phyloP scores from a whole-genome alignment of 495 filamentous ascomycete genomes.

The Chaetomium fimeti region DNA sequence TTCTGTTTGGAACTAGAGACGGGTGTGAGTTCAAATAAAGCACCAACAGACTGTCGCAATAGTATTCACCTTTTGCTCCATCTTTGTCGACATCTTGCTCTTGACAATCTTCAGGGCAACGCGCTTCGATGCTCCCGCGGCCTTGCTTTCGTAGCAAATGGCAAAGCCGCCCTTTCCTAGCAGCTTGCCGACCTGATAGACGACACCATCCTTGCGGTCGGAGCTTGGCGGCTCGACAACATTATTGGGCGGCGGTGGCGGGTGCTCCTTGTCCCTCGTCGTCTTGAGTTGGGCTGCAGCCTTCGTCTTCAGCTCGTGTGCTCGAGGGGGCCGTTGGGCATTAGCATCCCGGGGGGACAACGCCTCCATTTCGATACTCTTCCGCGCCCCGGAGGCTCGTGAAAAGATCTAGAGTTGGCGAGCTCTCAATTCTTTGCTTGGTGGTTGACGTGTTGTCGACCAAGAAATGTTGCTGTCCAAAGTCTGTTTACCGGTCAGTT shows the following conservation, averaged over 20 bases:
- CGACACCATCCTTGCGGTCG: slow-evolving; percentile 64
- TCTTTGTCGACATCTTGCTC: slow-evolving; percentile 78
- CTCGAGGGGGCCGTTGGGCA: slow-evolving; percentile 46
- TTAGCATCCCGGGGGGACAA: slow-evolving; percentile 72
- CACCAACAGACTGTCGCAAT: neutral
- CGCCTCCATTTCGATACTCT: slow-evolving; percentile 60
- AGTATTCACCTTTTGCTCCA: slow-evolving; percentile 75
- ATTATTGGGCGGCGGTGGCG: slow-evolving; percentile 71
- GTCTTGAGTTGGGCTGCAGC: slow-evolving; percentile 53
- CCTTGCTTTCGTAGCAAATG: slow-evolving; percentile 76
- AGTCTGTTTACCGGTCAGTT: neutral
- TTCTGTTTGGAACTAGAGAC: slow-evolving; percentile 84
- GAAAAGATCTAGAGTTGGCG: too few species aligned
- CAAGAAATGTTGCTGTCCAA: neutral
- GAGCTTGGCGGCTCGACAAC: slow-evolving; percentile 67
- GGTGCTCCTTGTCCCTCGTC: slow-evolving; percentile 65
- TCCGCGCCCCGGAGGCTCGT: slow-evolving; percentile 29
- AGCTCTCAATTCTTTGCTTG: too few species aligned
- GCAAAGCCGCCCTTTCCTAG: slow-evolving; percentile 95
- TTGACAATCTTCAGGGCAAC: slow-evolving; percentile 90
- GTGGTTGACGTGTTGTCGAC: neutral
- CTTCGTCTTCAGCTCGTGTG: slow-evolving; percentile 56
- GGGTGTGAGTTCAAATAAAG: slow-evolving; percentile 38
- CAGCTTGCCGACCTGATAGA: slow-evolving; percentile 77
- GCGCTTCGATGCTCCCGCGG: slow-evolving; percentile 60